Evolutionary conservation across 208 protist genomes (phyloP), one percentile per base, ranked within the genome.

Genomic region (Trypanosoma cruzi): DNA sequence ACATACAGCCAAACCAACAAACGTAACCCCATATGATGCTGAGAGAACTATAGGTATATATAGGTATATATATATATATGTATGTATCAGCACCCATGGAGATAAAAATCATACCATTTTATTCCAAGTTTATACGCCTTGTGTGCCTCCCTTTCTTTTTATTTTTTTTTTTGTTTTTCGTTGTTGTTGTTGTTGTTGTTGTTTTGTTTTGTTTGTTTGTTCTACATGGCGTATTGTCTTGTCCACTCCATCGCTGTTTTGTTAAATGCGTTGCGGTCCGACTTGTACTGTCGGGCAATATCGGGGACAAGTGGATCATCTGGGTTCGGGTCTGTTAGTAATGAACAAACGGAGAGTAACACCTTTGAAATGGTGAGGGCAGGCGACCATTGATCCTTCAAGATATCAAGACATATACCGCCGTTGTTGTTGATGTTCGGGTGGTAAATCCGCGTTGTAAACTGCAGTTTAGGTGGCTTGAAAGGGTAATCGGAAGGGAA

Each of bases 281-380:
- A 66, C 77, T 96, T 96, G 86, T 88, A 96, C 65, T 88, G 81
- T 0, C 97, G 88, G 1, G 99, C 99, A 10, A 99, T 99, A 64
- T 99, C 98, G 42, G 95, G 92, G 70, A 99, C 99, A 7, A 99
- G 98, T 36, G 99, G 99, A 54, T 99, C 99, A 58, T 98, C 96
- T 18, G 99, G 99, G 88, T 99, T 99, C 11, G 99, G 99, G 79
- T 99, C 99, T 42, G 94, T 95, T 70, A 99, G 94, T 18, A 99
- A 87, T 50, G 98, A 99, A 82, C 99, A 99, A 70, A 99, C 99
- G 16, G 98, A 99, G 7, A 99, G 98, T 46, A 99, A 92, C 71
- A 99, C 99, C 37, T 99, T 97, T 20, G 96, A 93, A 44, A 99
- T 99, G 74, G 99, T 98, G 75, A 99, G 99, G 64, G 99, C 99